These are phyloP conservation scores for Teratosphaeriaceae sp. DNA, from an alignment of 2,329 filamentous ascomycete species.

Conservation along the genomic window DNA sequence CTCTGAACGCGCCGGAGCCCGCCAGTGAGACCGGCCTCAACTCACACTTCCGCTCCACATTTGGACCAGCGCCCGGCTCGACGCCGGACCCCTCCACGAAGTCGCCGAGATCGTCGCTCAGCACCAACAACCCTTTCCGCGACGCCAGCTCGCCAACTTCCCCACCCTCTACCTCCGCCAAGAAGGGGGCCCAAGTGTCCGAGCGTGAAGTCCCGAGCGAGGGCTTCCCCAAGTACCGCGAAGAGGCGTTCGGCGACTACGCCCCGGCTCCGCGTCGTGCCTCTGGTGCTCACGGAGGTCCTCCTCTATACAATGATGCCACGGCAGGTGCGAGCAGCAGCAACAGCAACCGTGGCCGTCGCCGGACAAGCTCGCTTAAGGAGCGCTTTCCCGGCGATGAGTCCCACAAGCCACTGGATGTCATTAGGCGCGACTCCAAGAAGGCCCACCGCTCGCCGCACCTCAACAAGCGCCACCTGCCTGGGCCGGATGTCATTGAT, in stretches of 20 bases:
- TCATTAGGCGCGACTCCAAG: conserved; percentile 56
- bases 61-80: conserved; percentile 21
- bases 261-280: conserved; percentile 8
- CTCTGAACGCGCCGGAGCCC: conserved; percentile 58
- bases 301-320: conserved; percentile 23
- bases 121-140: conserved; percentile 41
- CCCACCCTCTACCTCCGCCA: background rate
- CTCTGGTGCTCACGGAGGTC: conserved; percentile 12
- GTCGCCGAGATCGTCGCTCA: conserved; percentile 27
- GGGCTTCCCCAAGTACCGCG: conserved; percentile 42
- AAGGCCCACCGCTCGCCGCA: conserved; percentile 61
- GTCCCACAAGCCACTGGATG: conserved; percentile 60
- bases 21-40: conserved; percentile 61
- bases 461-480: conserved; percentile 58
- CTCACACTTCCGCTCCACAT: conserved; percentile 47
- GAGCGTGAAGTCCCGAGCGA: conserved; percentile 11
- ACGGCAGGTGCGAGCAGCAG: conserved; percentile 10
- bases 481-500: conserved; percentile 73
- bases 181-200: background rate
- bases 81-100: conserved; percentile 24
- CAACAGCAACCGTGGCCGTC: conserved; percentile 19
- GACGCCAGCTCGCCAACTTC: conserved; percentile 11
- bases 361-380: conserved; percentile 47
- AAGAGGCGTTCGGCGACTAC: conserved; percentile 32
- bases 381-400: conserved; percentile 59